These are phyloP conservation scores for Aschersonia sp. DNA, from an alignment of 2,329 filamentous ascomycete species.

Conservation along the genomic window DNA sequence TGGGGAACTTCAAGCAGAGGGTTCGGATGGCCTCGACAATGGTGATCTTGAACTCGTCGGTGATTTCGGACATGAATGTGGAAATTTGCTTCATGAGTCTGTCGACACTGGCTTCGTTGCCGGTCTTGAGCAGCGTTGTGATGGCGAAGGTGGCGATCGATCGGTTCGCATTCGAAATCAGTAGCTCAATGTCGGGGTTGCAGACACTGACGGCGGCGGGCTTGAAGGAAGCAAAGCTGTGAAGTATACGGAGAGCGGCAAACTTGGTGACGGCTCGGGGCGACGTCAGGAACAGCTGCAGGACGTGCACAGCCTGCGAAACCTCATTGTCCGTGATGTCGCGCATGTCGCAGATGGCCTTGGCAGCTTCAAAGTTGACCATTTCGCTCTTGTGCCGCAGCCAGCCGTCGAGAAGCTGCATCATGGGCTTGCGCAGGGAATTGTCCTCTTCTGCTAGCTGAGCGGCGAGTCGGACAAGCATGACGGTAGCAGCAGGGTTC, in stretches of 20 bases:
- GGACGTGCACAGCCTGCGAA: slow-evolving; percentile 80
- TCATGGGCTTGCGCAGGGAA: slow-evolving; percentile 86
- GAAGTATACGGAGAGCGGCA: slow-evolving; percentile 87
- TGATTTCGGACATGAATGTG: slow-evolving; percentile 97
- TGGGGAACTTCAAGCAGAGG: slow-evolving; percentile 92
- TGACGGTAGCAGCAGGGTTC: slow-evolving; percentile 81
- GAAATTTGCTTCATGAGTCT: slow-evolving; percentile 97
- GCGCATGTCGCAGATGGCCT: slow-evolving; percentile 90
- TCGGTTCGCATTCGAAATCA: slow-evolving; percentile 94
- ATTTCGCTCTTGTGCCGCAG: slow-evolving; percentile 97
- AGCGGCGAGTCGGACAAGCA: slow-evolving; percentile 84
- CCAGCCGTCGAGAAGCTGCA: slow-evolving; percentile 92
- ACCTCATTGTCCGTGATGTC: slow-evolving; percentile 89
- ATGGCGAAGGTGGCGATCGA: slow-evolving; percentile 98
- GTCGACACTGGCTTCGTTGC: slow-evolving; percentile 94
- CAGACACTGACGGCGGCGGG: slow-evolving; percentile 81
- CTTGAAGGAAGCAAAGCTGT: slow-evolving; percentile 94
- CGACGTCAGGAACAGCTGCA: slow-evolving; percentile 93
- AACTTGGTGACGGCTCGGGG: slow-evolving; percentile 95
- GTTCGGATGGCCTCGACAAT: slow-evolving; percentile 97
- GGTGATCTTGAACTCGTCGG: slow-evolving; percentile 99
- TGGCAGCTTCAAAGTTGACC: slow-evolving; percentile 98
- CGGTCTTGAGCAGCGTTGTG: slow-evolving; percentile 93
- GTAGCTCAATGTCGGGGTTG: slow-evolving; percentile 92
- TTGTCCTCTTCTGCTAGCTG: slow-evolving; percentile 90